A percentile compares a stretch with the other conserved stretches of the same genome.
Conservation (phyloP, 148 eudicot species). For the Limonium bicolor region DNA sequence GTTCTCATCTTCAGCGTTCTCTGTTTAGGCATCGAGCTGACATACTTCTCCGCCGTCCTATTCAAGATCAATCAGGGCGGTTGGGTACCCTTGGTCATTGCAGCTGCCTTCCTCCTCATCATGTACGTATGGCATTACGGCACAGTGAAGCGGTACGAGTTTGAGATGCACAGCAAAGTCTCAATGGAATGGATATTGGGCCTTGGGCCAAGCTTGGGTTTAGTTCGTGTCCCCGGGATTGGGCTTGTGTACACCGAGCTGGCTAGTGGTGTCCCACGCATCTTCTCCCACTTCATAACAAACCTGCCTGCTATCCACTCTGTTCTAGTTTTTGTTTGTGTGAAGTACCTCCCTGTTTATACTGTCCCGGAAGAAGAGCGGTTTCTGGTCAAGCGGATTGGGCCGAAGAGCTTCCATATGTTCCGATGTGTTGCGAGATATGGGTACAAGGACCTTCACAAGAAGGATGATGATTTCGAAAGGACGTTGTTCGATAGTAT, state of each 20-base stretch:
- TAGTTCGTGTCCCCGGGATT: constrained; percentile 84
- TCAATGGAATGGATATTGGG: constrained; percentile 91
- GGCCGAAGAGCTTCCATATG: constrained; percentile 92
- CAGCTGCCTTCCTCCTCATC: constrained; percentile 57
- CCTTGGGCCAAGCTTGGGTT: constrained; percentile 78
- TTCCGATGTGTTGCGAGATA: constrained; percentile 88
- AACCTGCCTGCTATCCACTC: constrained; percentile 90
- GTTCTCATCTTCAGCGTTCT: constrained; percentile 56
- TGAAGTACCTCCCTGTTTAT: constrained; percentile 83
- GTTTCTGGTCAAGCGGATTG: constrained; percentile 74
- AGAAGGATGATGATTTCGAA: constrained; percentile 81
- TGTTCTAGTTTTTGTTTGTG: constrained; percentile 74
- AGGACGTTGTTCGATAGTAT: constrained; percentile 64
- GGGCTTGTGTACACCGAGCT: constrained; percentile 96
- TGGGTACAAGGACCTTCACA: constrained; percentile 89
- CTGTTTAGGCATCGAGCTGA: constrained; percentile 55
- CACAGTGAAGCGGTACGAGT: constrained; percentile 62
- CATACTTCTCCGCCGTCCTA: constrained; percentile 80
- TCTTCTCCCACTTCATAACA: constrained; percentile 85
- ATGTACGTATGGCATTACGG: constrained; percentile 96
- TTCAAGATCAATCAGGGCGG: constrained; percentile 88
- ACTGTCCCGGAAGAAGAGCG: constrained; percentile 85
- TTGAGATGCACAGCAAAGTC: constrained; percentile 87
- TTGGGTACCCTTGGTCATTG: constrained; percentile 87
- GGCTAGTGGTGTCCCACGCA: constrained; percentile 77